Percentiles rank a stretch among this genome's conserved stretches.
These are phyloP conservation scores for Nissolia schottii DNA, from an alignment of 306 rosid species.

Conservation along the genomic window DNA sequence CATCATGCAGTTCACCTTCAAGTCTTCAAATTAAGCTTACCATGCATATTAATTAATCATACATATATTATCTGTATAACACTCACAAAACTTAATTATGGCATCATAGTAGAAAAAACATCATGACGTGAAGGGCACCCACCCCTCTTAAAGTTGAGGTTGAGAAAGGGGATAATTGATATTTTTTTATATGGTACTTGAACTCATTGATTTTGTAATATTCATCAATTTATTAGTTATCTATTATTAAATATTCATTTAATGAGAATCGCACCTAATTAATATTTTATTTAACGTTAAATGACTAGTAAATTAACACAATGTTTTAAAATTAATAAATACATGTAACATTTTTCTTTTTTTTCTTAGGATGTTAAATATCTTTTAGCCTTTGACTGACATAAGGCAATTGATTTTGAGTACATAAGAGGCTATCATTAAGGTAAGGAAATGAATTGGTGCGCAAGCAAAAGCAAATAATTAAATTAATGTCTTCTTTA, in stretches of 20 bases:
- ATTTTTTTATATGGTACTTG: too few species aligned
- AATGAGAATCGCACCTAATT: too few species aligned
- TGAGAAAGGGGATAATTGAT: slow-evolving; percentile 17
- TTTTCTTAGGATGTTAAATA: slow-evolving; percentile 17
- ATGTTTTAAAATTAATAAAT: too few species aligned
- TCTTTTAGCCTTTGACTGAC: slow-evolving; percentile 33
- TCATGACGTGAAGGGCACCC: slow-evolving; percentile 34
- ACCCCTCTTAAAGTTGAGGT: slow-evolving; percentile 34
- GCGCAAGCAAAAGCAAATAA: slow-evolving; percentile 37
- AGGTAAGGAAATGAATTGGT: slow-evolving; percentile 35
- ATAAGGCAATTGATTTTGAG: slow-evolving; percentile 20
- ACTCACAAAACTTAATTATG: slow-evolving; percentile 33
- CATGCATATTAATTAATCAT: slow-evolving; percentile 11
- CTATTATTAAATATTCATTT: too few species aligned
- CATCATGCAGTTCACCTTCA: slow-evolving; percentile 7
- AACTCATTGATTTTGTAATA: too few species aligned
- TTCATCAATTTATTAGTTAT: too few species aligned
- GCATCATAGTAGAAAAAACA: slow-evolving; percentile 24
- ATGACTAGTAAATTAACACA: too few species aligned
- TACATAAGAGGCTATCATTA: slow-evolving; percentile 31
- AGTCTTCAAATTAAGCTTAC: not conserved
- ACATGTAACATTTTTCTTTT: too few species aligned
- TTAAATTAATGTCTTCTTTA: slow-evolving; percentile 21
- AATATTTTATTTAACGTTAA: too few species aligned
- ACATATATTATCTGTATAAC: slow-evolving; percentile 15